phyloP scores from a whole-genome alignment of 768 basidiomycete genomes.

The Neoboletus subvelutipes region DNA sequence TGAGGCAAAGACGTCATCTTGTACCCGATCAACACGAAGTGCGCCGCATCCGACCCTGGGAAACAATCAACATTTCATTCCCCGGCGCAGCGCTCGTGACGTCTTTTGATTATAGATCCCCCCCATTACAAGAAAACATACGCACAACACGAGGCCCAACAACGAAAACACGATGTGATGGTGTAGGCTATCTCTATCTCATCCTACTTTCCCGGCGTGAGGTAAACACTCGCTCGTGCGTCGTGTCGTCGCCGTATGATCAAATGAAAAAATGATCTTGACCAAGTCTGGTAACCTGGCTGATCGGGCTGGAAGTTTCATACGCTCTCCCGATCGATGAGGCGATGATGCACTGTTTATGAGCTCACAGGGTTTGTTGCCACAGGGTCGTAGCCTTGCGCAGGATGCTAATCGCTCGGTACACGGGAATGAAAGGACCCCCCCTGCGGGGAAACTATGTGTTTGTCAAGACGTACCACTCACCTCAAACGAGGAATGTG shows the following conservation, averaged over 20 bases:
- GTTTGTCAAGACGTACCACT: neutral
- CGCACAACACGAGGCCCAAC: conserved; percentile 18
- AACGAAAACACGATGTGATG: conserved; percentile 4
- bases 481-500: conserved; percentile 4
- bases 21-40: conserved; percentile 5
- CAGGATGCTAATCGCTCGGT: conserved; percentile 6
- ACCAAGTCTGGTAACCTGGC: neutral
- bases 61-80: neutral
- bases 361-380: conserved; percentile 17
- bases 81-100: conserved; percentile 10
- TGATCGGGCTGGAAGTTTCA: conserved; percentile 8
- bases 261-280: conserved; percentile 1
- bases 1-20: conserved; percentile 9
- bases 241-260: neutral
- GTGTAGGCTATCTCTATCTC: conserved; percentile 14
- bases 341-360: conserved; percentile 5
- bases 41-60: conserved; percentile 3
- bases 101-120: neutral
- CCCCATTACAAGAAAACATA: conserved; percentile 6
- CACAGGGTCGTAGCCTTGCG: conserved; percentile 10
- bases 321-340: conserved; percentile 13
- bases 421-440: conserved; percentile 14
- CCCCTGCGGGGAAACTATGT: conserved; percentile 13
- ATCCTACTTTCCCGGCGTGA: neutral
- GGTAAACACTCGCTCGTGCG: conserved; percentile 1